Base-by-base conservation (phyloP, 2,329 filamentous ascomycete species). In the Coniella lustricola region DNA sequence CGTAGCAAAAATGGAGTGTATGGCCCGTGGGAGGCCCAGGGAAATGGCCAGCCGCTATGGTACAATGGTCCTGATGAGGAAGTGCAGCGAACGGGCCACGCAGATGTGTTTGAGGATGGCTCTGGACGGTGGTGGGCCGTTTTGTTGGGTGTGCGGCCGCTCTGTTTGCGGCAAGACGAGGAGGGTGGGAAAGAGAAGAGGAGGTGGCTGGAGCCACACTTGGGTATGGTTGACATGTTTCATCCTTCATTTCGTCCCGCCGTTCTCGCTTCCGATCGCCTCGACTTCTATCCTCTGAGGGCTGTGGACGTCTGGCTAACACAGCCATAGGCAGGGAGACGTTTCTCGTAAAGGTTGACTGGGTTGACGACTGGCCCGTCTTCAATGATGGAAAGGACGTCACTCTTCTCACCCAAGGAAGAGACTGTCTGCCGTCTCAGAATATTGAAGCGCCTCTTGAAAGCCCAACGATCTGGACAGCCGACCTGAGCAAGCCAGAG, bases 361-460 rank as follows among this genome's bases (percentile, higher is more conserved):
- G 74, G 75, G 58, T 66, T 8, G 61, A 76, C 36, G 69, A 72
- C 50, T 77, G 74, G 74, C 75, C 74, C 0, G 57, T 76, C 0
- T 68, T 77, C 50, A 76, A 77, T 45, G 59, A 63, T 0, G 70
- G 72, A 0, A 63, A 64, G 12, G 71, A 70, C 46, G 65, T 76
- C 21, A 60, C 64, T 1, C 65, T 73, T 4, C 46, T 62, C 44
- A 68, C 65, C 5, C 52, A 55, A 13, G 63, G 65, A 1, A 56
- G 62, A 20, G 56, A 59, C n/a, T 29, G 55, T 2, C 52, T 61
- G 2, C 8, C 7, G 10, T 10, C 25, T 4, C 9, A 33, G 3
- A 45, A 36, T 1, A 47, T 46, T 37, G 55, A 46, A 10, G 54
- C 40, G 37, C 48, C 49, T 3, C 68, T 67, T 59, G 67, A 70